Evolutionary conservation across 2,329 filamentous ascomycete species (phyloP), one percentile per base, ranked within the genome.

Genomic region (Paracoccidioides lutzii): DNA sequence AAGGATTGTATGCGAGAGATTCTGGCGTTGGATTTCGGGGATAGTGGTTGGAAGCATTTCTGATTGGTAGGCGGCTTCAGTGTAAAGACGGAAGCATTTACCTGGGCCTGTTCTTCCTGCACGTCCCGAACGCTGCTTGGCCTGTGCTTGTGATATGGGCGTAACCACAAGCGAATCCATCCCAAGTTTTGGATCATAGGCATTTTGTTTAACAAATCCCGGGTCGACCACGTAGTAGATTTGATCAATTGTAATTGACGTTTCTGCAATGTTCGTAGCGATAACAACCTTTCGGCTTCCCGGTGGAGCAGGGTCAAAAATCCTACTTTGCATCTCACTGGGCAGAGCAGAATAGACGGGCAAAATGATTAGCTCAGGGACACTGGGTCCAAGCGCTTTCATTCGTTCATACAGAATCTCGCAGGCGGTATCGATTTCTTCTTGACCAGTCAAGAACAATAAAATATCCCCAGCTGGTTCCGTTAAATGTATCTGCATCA

Each of bases 221-320:
- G 93, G 90, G 65, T 98, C 93, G 14, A 98, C 84, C 15, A 98
- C 94, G 66, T 95, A 97, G 74, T 91, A 96, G 61, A 98, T 95
- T 51, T 91, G 87, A 67, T 98, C 93, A 61, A 98, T 97, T 0
- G 93, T 98, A 66, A 98, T 93, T 55, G 89, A 95, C 0, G 93
- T 98, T 68, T 98, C 93, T 0, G 93, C 93, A 65, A 98, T 98
- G 64, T 98, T 98, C 40, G 93, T 98, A 2, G 93, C 93, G 67
- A 98, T 95, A 57, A 98, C 89, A 1, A 97, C 90, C 71, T 98
- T 98, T 55, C 93, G 81, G 54, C 81, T 83, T 14, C 91, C 91
- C 0, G 84, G 78, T 0, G 91, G 89, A 0, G 93, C 88, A 2
- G 91, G 90, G 35, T 98, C 93, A 67, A 98, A 98, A 59, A 98